Base-by-base conservation (phyloP, 2,329 filamentous ascomycete species). In the Nemania diffusa region DNA sequence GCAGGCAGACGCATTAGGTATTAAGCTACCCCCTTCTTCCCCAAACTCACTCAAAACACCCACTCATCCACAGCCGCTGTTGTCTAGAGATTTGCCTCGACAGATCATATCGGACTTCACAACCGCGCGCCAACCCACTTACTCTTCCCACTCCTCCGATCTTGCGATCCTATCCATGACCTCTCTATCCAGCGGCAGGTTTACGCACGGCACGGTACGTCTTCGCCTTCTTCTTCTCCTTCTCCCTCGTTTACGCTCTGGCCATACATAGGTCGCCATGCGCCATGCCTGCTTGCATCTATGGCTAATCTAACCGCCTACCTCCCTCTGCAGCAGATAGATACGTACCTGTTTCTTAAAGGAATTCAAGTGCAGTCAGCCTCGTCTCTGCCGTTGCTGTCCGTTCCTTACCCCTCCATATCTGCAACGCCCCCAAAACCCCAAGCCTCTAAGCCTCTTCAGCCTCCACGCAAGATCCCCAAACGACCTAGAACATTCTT, bases 211-310 rank as follows among this genome's bases (percentile, higher is more conserved):
- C 46, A 15, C 46, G 42, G 32, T 64, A 27, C 32, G 53, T 48
- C n/a, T 20, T 8, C 6, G 40, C 40, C 37, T 9, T 15, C 40
- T 27, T 9, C 27, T 29, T 34, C n/a, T 7, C 26, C 56, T 59
- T 34, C 15, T 24, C 7, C 6, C 50, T 53, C 48, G n/a, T 51
- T 44, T 50, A 50, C 11, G 46, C 2, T 15, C 22, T 17, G 48
- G 24, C 48, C 9, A 50, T 22, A 40, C 29, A 53, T 55, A n/a
- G 53, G 58, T 50, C 22, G n/a, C 20, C 50, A 40, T 57, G 29
- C 56, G 63, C 59, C 44, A 58, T 44, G 56, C 56, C 29, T 65
- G 9, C 44, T 52, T 65, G 57, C 48, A 56, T 50, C n/a, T 34
- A 13, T 13, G 6, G 11, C 32, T 34, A 5, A 11, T 11, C 32